A percentile compares a stretch with the other conserved stretches of the same genome.
phyloP scores from a whole-genome alignment of 495 filamentous ascomycete species.

The Talaromyces trachyspermus region DNA sequence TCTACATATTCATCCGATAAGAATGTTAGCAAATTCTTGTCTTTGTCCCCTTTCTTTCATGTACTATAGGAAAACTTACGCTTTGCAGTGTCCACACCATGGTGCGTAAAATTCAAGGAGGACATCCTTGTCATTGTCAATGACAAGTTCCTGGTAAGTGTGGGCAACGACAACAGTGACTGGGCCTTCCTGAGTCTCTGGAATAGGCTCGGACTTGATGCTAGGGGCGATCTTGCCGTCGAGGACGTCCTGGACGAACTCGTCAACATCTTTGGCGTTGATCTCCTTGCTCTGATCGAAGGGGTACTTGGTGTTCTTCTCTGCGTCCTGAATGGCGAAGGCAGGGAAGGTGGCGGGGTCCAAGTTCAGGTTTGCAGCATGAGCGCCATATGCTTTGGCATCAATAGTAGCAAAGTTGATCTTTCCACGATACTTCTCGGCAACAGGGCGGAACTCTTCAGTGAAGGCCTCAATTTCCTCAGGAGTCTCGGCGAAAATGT shows the following conservation, averaged over 20 bases:
- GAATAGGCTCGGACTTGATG: constrained; percentile 97
- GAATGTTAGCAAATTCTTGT: neutral
- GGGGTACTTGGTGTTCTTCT: constrained; percentile 96
- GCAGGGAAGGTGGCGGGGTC: constrained; percentile 91
- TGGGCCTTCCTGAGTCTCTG: constrained; percentile 86
- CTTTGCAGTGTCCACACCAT: constrained; percentile 99
- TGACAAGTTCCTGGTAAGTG: constrained; percentile 86
- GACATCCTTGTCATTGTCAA: constrained; percentile 93
- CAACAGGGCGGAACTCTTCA: constrained; percentile 48
- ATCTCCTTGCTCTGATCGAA: constrained; percentile 81
- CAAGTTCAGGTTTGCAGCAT: constrained; percentile 95
- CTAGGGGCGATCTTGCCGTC: constrained; percentile 85
- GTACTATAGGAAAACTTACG: constrained; percentile 42
- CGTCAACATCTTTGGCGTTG: constrained; percentile 62
- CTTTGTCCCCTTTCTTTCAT: too few species aligned
- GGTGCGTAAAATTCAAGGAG: constrained; percentile 98
- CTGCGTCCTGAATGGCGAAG: constrained; percentile 94
- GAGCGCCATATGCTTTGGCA: constrained; percentile 87
- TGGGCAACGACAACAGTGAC: constrained; percentile 88
- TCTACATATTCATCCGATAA: constrained; percentile 24
- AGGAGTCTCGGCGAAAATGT: constrained; percentile 91
- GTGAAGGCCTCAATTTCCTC: constrained; percentile 82
- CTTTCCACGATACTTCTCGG: constrained; percentile 60
- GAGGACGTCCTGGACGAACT: constrained; percentile 83
- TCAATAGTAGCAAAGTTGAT: constrained; percentile 99